Conservation (phyloP, 176 grass and related monocot species). For the Carex littledalei region DNA sequence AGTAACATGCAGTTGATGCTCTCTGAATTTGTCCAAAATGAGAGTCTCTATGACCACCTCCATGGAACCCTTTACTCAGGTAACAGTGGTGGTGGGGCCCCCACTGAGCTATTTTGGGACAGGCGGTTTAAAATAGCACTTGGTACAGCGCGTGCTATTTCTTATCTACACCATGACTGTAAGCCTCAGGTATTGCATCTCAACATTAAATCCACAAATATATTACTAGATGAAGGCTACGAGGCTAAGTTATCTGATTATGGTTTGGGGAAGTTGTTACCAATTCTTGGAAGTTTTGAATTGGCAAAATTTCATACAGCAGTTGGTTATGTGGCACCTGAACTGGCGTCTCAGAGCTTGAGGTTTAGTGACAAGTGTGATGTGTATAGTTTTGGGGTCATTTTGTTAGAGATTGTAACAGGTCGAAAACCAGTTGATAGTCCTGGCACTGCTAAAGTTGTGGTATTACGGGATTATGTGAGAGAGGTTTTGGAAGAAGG, state of each 20-base stretch:
- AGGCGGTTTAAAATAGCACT: slow-evolving; percentile 72
- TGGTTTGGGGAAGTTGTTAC: slow-evolving; percentile 78
- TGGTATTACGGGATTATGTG: slow-evolving; percentile 73
- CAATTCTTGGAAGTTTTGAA: slow-evolving; percentile 69
- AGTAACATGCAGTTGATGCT: slow-evolving; percentile 86
- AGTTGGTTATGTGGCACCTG: slow-evolving; percentile 81
- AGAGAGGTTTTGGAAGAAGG: slow-evolving; percentile 73
- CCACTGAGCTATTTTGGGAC: slow-evolving; percentile 59
- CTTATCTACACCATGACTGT: slow-evolving; percentile 96
- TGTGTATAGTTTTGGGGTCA: slow-evolving; percentile 96
- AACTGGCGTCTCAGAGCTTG: slow-evolving; percentile 67
- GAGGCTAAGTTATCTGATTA: slow-evolving; percentile 93
- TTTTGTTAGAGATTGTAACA: slow-evolving; percentile 90
- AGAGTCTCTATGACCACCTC: slow-evolving; percentile 77
- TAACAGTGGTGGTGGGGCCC: slow-evolving; percentile 39
- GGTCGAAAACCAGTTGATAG: slow-evolving; percentile 80
- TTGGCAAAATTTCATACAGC: slow-evolving; percentile 68
- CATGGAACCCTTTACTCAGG: slow-evolving; percentile 44
- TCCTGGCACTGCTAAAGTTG: slow-evolving; percentile 30
- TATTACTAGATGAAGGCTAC: slow-evolving; percentile 68
- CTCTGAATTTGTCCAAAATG: slow-evolving; percentile 57
- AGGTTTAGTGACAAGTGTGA: slow-evolving; percentile 89
- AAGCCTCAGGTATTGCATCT: slow-evolving; percentile 85
- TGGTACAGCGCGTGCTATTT: slow-evolving; percentile 59
- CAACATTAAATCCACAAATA: slow-evolving; percentile 96